phyloP scores from a whole-genome alignment of 1,139 yeast genomes.

The Nakaseomyces kungkrabaensis region DNA sequence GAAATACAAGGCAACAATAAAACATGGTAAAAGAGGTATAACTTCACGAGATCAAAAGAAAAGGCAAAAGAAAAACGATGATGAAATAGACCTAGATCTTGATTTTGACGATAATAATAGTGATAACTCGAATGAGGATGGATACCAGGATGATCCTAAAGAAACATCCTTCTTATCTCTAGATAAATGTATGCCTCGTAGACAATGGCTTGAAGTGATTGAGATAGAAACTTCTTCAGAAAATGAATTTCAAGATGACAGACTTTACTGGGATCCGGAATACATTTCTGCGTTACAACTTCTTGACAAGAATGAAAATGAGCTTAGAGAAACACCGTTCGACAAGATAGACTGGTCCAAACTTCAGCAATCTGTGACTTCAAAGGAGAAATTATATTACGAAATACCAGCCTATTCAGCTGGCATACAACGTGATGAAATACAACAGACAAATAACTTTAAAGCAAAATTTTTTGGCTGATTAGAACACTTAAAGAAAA shows the following conservation, averaged over 20 bases:
- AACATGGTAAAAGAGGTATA: conserved; percentile 26
- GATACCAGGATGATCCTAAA: conserved; percentile 4
- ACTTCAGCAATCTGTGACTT: neutral
- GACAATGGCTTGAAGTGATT: conserved; percentile 43
- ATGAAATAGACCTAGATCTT: conserved; percentile 37
- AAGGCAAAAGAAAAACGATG: conserved; percentile 21
- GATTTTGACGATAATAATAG: conserved; percentile 10
- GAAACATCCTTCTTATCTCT: conserved; percentile 62
- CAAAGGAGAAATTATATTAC: conserved; percentile 11
- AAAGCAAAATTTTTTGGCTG: neutral
- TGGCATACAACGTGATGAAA: conserved; percentile 10
- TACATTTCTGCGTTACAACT: conserved; percentile 38
- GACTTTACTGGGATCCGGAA: conserved; percentile 35
- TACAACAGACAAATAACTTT: conserved; percentile 10
- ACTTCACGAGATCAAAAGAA: conserved; percentile 7
- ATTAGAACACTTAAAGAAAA: too few species aligned
- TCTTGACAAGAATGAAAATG: conserved; percentile 9
- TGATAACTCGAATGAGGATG: conserved; percentile 7
- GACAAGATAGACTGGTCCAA: conserved; percentile 5
- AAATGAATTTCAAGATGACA: conserved; percentile 16
- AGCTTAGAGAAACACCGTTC: conserved; percentile 1
- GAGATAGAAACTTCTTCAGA: conserved; percentile 31
- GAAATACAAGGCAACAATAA: conserved; percentile 47
- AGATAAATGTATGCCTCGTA: conserved; percentile 67
- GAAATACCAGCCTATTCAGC: conserved; percentile 9